Evolutionary conservation across 106 monocot species (phyloP), one percentile per base, ranked within the genome.

Genomic region (Amphibolis antarctica): DNA sequence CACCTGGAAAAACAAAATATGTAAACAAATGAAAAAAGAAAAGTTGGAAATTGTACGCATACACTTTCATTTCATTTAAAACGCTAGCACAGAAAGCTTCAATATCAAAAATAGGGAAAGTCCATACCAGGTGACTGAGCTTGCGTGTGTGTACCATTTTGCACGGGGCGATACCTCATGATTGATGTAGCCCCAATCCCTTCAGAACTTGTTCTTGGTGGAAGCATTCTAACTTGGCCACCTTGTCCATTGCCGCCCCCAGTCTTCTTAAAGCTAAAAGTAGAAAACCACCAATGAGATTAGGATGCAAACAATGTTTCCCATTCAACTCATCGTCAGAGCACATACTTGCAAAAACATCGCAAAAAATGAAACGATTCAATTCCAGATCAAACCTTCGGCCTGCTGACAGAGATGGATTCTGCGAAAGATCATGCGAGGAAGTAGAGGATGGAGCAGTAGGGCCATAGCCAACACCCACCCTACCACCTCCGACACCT

Each of bases 241-340:
- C 86, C 86, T 68, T 84, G 96, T 67, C 74, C 96, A 78, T 82
- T 78, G 23, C 36, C 7, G 36, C 36, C 7, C 4, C 81, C 79
- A 15, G 80, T 59, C 44, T 87, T 96, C 74, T 82, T 90, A 58
- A 75, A 69, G 61, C 96, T 96, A 51, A 26, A 63, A 46, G 14
- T 24, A n/a, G 12, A 63, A 25, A 20, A 63, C 15, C 46, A 63
- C 1, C 11, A 46, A 46, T 0, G 46, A 9, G 15, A 22, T 46
- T 43, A 63, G 44, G 25, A 23, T 1, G 9, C 45, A 7, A 31
- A 29, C 31, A 12, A 29, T 59, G 28, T 59, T 19, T 31, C 17
- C 15, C 29, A n/a, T n/a, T n/a, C n/a, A n/a, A n/a, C n/a, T n/a
- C n/a, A n/a, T n/a, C n/a, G n/a, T n/a, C n/a, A 59, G 3, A 36